These are phyloP conservation scores for Mycena filopes DNA, from an alignment of 768 basidiomycete species.

Conservation along the genomic window DNA sequence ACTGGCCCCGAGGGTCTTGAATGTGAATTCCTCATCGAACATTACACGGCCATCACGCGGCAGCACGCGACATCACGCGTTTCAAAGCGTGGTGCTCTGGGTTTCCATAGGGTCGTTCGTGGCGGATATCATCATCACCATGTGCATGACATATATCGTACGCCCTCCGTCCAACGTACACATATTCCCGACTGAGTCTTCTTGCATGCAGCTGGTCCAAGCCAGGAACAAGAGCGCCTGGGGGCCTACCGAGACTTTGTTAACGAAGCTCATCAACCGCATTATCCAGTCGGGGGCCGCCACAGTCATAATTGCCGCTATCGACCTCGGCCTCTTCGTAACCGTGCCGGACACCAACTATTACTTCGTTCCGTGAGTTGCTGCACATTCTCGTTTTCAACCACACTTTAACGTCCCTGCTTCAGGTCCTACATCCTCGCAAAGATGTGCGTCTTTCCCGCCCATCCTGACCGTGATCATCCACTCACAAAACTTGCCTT, in stretches of 20 bases:
- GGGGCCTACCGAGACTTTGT: neutral
- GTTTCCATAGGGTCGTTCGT: too few species aligned
- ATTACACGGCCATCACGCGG: too few species aligned
- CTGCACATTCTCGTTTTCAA: too few species aligned
- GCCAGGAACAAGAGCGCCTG: neutral
- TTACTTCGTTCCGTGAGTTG: constrained; percentile 8
- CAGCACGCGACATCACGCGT: too few species aligned
- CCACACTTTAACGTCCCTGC: too few species aligned
- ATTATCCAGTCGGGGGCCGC: constrained; percentile 3
- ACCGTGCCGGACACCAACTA: neutral
- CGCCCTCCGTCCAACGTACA: too few species aligned
- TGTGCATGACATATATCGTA: constrained; percentile 31
- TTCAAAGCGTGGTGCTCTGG: too few species aligned
- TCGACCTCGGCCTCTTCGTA: constrained; percentile 16
- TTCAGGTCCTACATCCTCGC: neutral
- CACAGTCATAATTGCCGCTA: neutral
- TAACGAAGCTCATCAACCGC: constrained; percentile 5
- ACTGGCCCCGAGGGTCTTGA: too few species aligned
- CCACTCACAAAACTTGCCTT: neutral
- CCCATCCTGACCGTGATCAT: too few species aligned
- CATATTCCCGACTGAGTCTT: neutral
- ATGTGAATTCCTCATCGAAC: too few species aligned
- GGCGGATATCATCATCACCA: constrained; percentile 27
- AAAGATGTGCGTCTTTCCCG: constrained; percentile 8
- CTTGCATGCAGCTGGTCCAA: neutral